Evolutionary conservation across 75 land plant genomes (phyloP), one percentile per base, ranked within the genome.

Genomic region (Pinus tabuliformis): DNA sequence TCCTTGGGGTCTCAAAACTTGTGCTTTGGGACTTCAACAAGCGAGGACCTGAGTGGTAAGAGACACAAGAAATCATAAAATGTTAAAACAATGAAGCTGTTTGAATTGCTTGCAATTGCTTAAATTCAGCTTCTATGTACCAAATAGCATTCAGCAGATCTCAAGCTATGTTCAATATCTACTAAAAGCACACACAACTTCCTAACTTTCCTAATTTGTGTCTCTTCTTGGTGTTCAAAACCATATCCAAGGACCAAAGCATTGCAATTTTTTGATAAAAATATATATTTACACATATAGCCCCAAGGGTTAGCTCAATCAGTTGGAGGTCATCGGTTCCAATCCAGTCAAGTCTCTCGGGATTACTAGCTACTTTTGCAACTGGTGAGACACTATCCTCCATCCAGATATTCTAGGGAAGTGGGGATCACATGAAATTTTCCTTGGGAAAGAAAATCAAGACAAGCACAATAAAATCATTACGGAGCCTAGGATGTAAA

Each of bases 91-190:
- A 68, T 6, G 18, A n/a, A 39, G 49, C 37, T 3, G 14, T 37
- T n/a, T 18, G 71, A 68, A 52, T 7, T 68, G 52, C 24, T 20
- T 3, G 49, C n/a, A 68, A 68, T 39, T 68, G n/a, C n/a, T 45
- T 68, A 68, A 39, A 68, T 68, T 39, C 6, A 39, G 71, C 14
- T 42, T 42, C 18, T 20, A 18, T 42, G 21, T 20, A 3, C 71
- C 71, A 68, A 68, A 30, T 28, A 3, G 20, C 20, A 12, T 68
- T 68, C 42, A 42, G 71, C 49, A 68, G 71, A 68, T 68, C 39
- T 68, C n/a, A 28, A n/a, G 14, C 42, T 68, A n/a, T 68, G 42
- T 68, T 42, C 11, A 6, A 68, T 39, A 33, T 64, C 36, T 45
- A 68, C 13, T 42, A 20, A 17, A 39, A 12, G 42, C 49, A 18